Evolutionary conservation across 305 asterid species (phyloP).

Genomic region (Lippia alba): DNA sequence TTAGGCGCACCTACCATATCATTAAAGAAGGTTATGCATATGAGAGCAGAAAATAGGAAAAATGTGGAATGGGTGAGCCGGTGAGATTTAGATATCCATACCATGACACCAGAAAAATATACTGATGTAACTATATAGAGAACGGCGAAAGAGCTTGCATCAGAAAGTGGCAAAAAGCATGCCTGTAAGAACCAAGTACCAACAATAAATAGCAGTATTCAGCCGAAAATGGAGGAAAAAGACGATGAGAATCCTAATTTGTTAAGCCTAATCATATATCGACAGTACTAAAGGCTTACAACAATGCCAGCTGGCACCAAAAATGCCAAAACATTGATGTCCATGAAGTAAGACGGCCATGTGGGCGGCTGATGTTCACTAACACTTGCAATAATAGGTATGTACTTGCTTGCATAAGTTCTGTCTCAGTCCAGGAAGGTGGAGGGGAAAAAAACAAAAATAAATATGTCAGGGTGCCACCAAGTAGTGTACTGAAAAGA

Average conservation of each 20-base stretch:
- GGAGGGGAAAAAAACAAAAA: constrained; percentile 16
- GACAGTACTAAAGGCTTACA: constrained; percentile 59
- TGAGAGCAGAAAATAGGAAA: constrained; percentile 14
- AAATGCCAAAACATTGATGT: constrained; percentile 93
- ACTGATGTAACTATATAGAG: constrained; percentile 97
- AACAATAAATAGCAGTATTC: constrained; percentile 25
- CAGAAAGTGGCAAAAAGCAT: constrained; percentile 92
- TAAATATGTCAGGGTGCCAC: constrained; percentile 36
- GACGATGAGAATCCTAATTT: background rate
- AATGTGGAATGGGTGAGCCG: constrained; percentile 5
- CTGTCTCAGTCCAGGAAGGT: constrained; percentile 52
- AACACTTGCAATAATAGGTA: constrained; percentile 98
- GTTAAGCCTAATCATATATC: constrained; percentile 16
- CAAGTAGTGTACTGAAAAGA: constrained; percentile 17
- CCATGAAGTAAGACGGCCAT: constrained; percentile 99
- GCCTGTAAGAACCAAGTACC: constrained; percentile 64
- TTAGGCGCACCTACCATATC: constrained; percentile 81
- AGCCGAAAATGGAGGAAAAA: constrained; percentile 22
- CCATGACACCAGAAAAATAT: constrained; percentile 99
- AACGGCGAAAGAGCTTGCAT: constrained; percentile 94
- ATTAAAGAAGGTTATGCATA: constrained; percentile 35
- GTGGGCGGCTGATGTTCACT: constrained; percentile 99
- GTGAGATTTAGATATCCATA: constrained; percentile 38
- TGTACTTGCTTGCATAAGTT: constrained; percentile 98
- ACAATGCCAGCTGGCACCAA: constrained; percentile 97